Percentiles rank a stretch among this genome's conserved stretches.
Evolutionary conservation across 148 eudicot species (phyloP).

Genomic region (Dianthus caryophyllus): DNA sequence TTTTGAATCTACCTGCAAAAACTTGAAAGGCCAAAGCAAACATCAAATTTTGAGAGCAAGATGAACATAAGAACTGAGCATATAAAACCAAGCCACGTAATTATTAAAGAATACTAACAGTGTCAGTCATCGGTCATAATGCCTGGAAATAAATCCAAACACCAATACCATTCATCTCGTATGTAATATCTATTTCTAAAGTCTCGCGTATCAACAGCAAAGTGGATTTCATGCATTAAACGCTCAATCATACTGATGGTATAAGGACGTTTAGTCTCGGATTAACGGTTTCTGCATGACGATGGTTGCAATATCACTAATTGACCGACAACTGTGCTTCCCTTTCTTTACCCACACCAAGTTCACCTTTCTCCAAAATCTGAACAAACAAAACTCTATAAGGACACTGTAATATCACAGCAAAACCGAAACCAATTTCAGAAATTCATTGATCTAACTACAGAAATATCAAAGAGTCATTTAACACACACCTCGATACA

Average conservation of each 20-base stretch:
- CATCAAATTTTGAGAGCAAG: too few species aligned
- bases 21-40: too few species aligned
- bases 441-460: background rate
- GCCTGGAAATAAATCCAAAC: too few species aligned
- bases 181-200: too few species aligned
- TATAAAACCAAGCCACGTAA: too few species aligned
- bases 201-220: constrained; percentile 97
- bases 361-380: constrained; percentile 99
- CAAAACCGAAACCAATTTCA: background rate
- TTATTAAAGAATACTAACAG: too few species aligned
- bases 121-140: too few species aligned
- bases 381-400: constrained; percentile 17
- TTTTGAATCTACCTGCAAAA: too few species aligned
- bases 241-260: too few species aligned
- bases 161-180: too few species aligned
- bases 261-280: constrained; percentile 90
- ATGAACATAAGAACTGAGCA: too few species aligned
- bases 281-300: constrained; percentile 92
- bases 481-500: constrained; percentile 65
- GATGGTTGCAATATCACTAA: constrained; percentile 95
- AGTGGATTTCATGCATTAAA: constrained; percentile 94
- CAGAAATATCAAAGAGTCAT: background rate
- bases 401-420: background rate
- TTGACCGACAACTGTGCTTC: constrained; percentile 85
- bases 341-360: constrained; percentile 97